A percentile compares a stretch with the other conserved stretches of the same genome.
phyloP scores from a whole-genome alignment of 192 early-diverging fungal species.

The Entophlyctis luteolus region DNA sequence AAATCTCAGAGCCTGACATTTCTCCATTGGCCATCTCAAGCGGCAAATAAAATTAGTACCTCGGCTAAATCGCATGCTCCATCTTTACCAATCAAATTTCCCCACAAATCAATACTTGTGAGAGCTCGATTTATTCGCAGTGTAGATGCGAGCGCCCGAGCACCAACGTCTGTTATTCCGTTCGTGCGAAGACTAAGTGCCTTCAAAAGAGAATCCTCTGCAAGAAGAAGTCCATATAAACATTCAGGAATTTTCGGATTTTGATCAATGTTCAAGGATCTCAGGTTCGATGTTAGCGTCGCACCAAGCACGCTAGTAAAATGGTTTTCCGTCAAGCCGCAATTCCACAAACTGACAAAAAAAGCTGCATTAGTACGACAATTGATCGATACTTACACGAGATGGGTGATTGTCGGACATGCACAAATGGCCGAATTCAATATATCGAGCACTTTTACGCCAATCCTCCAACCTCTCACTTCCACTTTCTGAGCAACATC shows the following conservation, averaged over 20 bases:
- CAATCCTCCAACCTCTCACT: slow-evolving; percentile 47
- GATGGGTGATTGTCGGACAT: slow-evolving; percentile 27
- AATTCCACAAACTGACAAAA: slow-evolving; percentile 48
- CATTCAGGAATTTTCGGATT: slow-evolving; percentile 45
- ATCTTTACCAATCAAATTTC: slow-evolving; percentile 43
- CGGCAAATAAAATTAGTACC: slow-evolving; percentile 19
- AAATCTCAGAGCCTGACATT: slow-evolving; percentile 35
- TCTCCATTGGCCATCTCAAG: background rate
- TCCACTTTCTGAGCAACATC: slow-evolving; percentile 45
- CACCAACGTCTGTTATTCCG: slow-evolving; percentile 40
- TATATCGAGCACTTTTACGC: slow-evolving; percentile 26
- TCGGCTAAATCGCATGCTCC: slow-evolving; percentile 50
- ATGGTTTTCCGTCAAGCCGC: slow-evolving; percentile 40
- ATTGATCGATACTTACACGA: slow-evolving; percentile 33
- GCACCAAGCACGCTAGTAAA: slow-evolving; percentile 26
- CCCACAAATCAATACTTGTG: slow-evolving; percentile 39
- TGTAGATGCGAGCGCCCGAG: slow-evolving; percentile 31
- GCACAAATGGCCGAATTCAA: slow-evolving; percentile 20
- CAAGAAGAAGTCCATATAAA: slow-evolving; percentile 32
- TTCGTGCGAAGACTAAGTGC: slow-evolving; percentile 39
- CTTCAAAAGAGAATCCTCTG: slow-evolving; percentile 39
- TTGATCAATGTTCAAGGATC: slow-evolving; percentile 39
- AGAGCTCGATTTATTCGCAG: slow-evolving; percentile 42
- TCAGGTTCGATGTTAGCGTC: slow-evolving; percentile 30
- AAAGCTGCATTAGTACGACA: background rate